These are phyloP conservation scores for Hyphopichia khmerensis DNA, from an alignment of 1,139 yeast genomes.

Conservation along the genomic window DNA sequence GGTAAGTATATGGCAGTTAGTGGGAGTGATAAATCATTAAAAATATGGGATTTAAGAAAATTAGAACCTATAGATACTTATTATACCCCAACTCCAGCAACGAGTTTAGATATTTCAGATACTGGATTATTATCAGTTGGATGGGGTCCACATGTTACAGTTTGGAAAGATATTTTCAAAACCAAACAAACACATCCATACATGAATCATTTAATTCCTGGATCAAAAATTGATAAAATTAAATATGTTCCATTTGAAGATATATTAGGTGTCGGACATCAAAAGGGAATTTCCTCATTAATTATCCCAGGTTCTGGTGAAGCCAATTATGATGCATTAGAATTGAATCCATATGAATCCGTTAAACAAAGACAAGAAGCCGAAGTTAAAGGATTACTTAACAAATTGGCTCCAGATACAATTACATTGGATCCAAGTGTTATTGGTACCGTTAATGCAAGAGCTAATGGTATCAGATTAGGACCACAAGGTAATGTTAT, in stretches of 20 bases:
- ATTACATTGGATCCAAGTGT: conserved; percentile 86
- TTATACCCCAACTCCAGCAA: conserved; percentile 83
- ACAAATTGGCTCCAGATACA: conserved; percentile 90
- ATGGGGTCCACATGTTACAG: conserved; percentile 93
- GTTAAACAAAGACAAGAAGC: conserved; percentile 91
- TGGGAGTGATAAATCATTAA: conserved; percentile 81
- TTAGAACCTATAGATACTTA: conserved; percentile 74
- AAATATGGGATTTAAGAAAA: conserved; percentile 92
- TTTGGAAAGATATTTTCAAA: conserved; percentile 75
- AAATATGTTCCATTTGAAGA: conserved; percentile 94
- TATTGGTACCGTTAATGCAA: conserved; percentile 81
- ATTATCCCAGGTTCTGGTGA: conserved; percentile 98
- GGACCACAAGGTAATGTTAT: conserved; percentile 53
- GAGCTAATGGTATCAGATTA: conserved; percentile 62
- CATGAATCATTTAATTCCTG: conserved; percentile 85
- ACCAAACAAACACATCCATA: conserved; percentile 72
- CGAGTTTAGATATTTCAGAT: conserved; percentile 78
- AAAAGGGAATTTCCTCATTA: conserved; percentile 71
- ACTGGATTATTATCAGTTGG: conserved; percentile 83
- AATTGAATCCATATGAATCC: conserved; percentile 88
- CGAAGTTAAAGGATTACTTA: conserved; percentile 82
- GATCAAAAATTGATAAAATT: conserved; percentile 65
- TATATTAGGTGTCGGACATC: conserved; percentile 86
- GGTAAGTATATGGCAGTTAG: conserved; percentile 94
- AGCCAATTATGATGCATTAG: conserved; percentile 94